Percentiles rank a stretch among this genome's conserved stretches.
phyloP scores from a whole-genome alignment of 1,284 basidiomycete genomes.

The Neolentinus lepideus region DNA sequence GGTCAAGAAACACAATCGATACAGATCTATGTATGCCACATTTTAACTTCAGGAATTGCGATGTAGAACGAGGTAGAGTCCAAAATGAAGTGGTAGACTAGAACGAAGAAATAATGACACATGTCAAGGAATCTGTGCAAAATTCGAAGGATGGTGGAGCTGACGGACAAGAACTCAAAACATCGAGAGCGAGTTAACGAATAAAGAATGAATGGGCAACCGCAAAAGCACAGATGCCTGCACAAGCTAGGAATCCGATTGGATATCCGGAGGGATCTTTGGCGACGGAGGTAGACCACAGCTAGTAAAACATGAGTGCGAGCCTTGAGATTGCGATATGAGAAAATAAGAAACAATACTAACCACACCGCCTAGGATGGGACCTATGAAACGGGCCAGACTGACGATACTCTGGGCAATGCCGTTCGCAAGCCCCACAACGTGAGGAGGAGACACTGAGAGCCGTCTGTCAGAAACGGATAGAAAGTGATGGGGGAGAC shows the following conservation, averaged over 20 bases:
- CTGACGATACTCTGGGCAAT: constrained; percentile 81
- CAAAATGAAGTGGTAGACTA: too few relatives aligned
- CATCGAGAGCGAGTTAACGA: constrained; percentile 32
- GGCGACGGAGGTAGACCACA: constrained; percentile 72
- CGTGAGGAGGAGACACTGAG: constrained; percentile 71
- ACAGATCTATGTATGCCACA: background rate
- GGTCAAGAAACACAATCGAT: background rate
- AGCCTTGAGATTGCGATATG: background rate
- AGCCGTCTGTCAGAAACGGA: constrained; percentile 5
- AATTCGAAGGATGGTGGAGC: background rate
- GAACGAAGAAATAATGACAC: too few relatives aligned
- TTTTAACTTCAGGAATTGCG: too few relatives aligned
- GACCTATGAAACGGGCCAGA: constrained; percentile 71
- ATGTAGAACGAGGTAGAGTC: too few relatives aligned
- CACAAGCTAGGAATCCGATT: constrained; percentile 64
- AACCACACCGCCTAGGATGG: constrained; percentile 72
- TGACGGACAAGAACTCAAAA: too few relatives aligned
- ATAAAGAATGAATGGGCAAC: constrained; percentile 71
- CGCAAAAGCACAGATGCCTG: constrained; percentile 50
- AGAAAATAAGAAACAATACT: constrained; percentile 21
- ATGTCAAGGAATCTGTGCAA: too few relatives aligned
- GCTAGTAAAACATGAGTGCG: constrained; percentile 27
- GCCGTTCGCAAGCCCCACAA: constrained; percentile 74
- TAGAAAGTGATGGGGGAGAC: constrained; percentile 16
- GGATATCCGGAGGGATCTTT: constrained; percentile 64